Evolutionary conservation across 495 filamentous ascomycete genomes (phyloP), one percentile per base, ranked within the genome.

Genomic region (Trichodelitschia bisporula): DNA sequence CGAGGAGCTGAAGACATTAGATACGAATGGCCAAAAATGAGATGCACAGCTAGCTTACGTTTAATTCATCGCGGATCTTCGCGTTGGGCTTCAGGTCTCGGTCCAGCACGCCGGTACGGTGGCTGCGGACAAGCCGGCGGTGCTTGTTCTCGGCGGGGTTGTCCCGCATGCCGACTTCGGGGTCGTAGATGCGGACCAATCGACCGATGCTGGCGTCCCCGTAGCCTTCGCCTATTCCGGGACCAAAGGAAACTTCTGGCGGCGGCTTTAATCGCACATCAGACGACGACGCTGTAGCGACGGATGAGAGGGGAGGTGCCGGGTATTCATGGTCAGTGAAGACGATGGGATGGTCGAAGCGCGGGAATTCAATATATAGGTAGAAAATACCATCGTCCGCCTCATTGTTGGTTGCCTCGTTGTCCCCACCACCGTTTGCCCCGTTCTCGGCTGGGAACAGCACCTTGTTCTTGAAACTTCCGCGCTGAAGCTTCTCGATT

Each of bases 91-190:
- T 92, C 33, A 92, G 51, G 41, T 99, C 86, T 26, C 84, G 69
- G 47, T 95, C 86, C 40, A 93, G 54, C 19, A 83, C 72, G 10
- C 82, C 82, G 31, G 82, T 89, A n/a, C 86, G 68, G 44, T 91
- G 77, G 42, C 78, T 86, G 39, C 86, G 69, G 29, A 93, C 77
- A 20, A 99, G 65, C 29, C 82, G 59, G 13, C 86, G 69, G 42
- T 99, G 89, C 47, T 93, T 95, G 53, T 69, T 82, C 53, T 99
- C 86, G 11, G 77, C 82, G 12, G 84, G 86, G 48, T 99, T 99
- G 28, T 90, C 82, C 28, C 62, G 63, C 3, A 72, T 67, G 1
- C 77, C 77, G 32, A 89, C 69, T 48, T 99, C 86, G 0, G 89
- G 82, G 40, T 99, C 86, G 44, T 93, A 99, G 0, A 93, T 79